Percentiles rank a stretch among this genome's conserved stretches.
Evolutionary conservation across 108 stramenopile genomes (phyloP).

Genomic region (Conticribra weissflogii): DNA sequence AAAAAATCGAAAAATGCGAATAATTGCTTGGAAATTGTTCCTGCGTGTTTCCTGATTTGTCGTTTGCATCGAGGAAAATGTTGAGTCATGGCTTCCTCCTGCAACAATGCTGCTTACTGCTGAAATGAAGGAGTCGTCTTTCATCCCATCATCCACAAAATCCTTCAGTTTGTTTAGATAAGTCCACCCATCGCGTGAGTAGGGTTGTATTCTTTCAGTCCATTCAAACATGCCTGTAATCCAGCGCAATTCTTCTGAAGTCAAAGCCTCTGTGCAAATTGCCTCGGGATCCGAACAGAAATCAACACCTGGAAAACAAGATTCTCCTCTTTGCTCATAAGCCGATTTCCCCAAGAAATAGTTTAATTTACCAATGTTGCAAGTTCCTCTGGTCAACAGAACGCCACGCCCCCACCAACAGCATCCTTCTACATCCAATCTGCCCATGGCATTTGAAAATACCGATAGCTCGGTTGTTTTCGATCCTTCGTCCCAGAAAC

Average conservation of each 20-base stretch:
- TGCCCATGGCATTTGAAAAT: constrained; percentile 12
- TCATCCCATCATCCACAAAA: constrained; percentile 31
- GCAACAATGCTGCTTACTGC: constrained; percentile 28
- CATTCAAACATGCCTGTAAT: constrained; percentile 38
- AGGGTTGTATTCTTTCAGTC: constrained; percentile 32
- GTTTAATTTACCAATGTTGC: constrained; percentile 40
- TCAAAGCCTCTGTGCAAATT: constrained; percentile 17
- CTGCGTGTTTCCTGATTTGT: constrained; percentile 15
- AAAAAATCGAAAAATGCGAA: constrained; percentile 10
- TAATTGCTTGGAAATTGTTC: constrained; percentile 15
- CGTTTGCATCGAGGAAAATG: constrained; percentile 18
- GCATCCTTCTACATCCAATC: constrained; percentile 44
- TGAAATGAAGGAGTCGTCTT: constrained; percentile 23
- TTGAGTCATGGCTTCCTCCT: constrained; percentile 12
- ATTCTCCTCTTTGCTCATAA: constrained; percentile 16
- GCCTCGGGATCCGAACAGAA: constrained; percentile 30
- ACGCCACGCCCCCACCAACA: constrained; percentile 49
- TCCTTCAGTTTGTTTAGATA: constrained; percentile 16
- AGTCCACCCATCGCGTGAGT: constrained; percentile 13
- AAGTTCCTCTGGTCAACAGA: constrained; percentile 39
- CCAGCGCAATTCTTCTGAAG: constrained; percentile 25
- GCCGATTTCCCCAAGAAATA: constrained; percentile 38
- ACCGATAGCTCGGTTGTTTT: neutral
- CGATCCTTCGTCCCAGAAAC: constrained; percentile 40
- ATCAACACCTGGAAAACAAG: constrained; percentile 30